Conservation (phyloP, 805 yeast species). For the Starmerella potacharoeniae region DNA sequence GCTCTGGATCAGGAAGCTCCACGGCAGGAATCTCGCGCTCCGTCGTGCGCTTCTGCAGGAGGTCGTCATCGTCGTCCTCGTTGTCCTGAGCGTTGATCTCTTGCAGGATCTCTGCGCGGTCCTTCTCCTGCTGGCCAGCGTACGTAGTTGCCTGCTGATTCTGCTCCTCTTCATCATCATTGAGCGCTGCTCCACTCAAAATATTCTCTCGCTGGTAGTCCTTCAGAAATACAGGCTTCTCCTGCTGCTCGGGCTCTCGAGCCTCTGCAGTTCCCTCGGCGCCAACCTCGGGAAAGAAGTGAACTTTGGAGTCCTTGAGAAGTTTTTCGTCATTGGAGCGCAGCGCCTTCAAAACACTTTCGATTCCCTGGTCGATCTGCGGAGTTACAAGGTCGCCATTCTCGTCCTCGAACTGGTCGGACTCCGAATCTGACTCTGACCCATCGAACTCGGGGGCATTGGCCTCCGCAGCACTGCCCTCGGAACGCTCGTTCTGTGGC, state of each 20-base stretch:
- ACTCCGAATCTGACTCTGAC: constrained; percentile 32
- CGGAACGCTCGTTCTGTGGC: background rate
- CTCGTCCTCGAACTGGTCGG: constrained; percentile 75
- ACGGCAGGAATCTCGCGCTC: constrained; percentile 27
- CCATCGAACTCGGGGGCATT: constrained; percentile 20
- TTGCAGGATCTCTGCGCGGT: constrained; percentile 55
- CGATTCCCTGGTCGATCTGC: constrained; percentile 71
- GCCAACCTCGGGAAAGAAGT: constrained; percentile 62
- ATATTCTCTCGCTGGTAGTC: constrained; percentile 84
- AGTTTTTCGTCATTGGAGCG: constrained; percentile 45
- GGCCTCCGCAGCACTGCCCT: background rate
- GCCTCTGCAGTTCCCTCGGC: constrained; percentile 27
- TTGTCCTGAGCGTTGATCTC: constrained; percentile 55
- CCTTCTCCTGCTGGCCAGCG: constrained; percentile 63
- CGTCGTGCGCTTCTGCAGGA: constrained; percentile 49
- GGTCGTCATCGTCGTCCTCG: constrained; percentile 37
- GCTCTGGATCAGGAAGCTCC: constrained; percentile 49
- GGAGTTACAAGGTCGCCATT: constrained; percentile 78
- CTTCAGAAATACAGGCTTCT: constrained; percentile 75
- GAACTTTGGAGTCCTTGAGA: constrained; percentile 54
- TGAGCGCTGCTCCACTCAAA: constrained; percentile 54
- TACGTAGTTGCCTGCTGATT: constrained; percentile 45
- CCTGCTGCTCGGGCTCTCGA: constrained; percentile 20
- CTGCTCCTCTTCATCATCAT: constrained; percentile 37
- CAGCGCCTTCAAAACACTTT: constrained; percentile 58